These are phyloP conservation scores for Coemansia sp. DNA, from an alignment of 192 early-diverging fungal genomes.

Conservation along the genomic window DNA sequence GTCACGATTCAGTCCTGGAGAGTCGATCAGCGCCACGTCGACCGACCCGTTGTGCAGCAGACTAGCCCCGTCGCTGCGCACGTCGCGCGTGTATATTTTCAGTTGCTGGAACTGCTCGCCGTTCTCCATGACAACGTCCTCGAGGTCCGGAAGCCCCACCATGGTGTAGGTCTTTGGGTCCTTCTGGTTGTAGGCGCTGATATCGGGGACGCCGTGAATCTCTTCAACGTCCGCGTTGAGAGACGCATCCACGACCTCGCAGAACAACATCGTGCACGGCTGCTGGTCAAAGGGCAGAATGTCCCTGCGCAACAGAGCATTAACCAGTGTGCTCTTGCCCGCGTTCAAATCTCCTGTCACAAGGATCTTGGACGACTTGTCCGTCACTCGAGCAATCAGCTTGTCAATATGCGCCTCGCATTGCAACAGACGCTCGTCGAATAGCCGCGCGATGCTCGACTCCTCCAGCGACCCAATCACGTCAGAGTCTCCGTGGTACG, in stretches of 20 bases:
- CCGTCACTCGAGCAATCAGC: slow-evolving; percentile 81
- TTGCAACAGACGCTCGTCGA: slow-evolving; percentile 69
- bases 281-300: slow-evolving; percentile 96
- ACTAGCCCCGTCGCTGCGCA: slow-evolving; percentile 56
- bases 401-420: slow-evolving; percentile 77
- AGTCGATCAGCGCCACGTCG: slow-evolving; percentile 97
- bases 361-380: slow-evolving; percentile 90
- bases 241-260: slow-evolving; percentile 92
- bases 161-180: slow-evolving; percentile 71
- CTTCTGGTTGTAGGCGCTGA: slow-evolving; percentile 64
- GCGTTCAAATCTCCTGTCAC: slow-evolving; percentile 98
- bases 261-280: slow-evolving; percentile 95
- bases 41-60: slow-evolving; percentile 95
- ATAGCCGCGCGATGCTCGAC: slow-evolving; percentile 67
- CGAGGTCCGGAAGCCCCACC: slow-evolving; percentile 72
- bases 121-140: slow-evolving; percentile 82
- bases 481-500: slow-evolving; percentile 61
- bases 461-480: slow-evolving; percentile 66
- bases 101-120: slow-evolving; percentile 80
- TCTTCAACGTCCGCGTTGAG: slow-evolving; percentile 89
- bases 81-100: slow-evolving; percentile 81
- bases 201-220: slow-evolving; percentile 84
- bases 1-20: slow-evolving; percentile 97
- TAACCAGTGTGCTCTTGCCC: slow-evolving; percentile 97
- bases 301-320: slow-evolving; percentile 86